Percentiles rank a stretch among this genome's conserved stretches.
Evolutionary conservation across 176 grass and related monocot genomes (phyloP).

Genomic region (Oryza australiensis): DNA sequence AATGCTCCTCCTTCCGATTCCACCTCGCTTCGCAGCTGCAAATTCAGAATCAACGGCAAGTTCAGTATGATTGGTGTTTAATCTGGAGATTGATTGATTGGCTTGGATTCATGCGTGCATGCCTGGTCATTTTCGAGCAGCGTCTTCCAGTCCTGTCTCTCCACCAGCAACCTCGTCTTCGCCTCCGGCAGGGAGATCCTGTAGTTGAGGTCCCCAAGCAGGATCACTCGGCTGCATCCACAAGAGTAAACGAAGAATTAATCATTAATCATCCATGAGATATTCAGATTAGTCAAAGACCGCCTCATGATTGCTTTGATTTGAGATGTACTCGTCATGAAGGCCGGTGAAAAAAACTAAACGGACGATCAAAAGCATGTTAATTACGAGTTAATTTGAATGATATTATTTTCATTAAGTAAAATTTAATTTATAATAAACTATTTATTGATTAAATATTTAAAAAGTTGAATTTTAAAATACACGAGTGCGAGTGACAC

Average conservation of each 20-base stretch:
- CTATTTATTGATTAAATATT: no score
- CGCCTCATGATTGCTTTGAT: slow-evolving; percentile 6
- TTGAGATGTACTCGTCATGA: slow-evolving; percentile 13
- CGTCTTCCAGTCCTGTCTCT: slow-evolving; percentile 63
- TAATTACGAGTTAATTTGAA: neutral
- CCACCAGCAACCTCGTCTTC: slow-evolving; percentile 58
- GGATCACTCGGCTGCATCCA: slow-evolving; percentile 60
- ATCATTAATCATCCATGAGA: neutral
- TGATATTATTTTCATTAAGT: no score
- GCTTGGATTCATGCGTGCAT: neutral
- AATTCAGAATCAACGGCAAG: neutral
- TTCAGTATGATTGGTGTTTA: neutral
- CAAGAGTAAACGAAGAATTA: neutral
- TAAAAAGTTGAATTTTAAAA: no score
- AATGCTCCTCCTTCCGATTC: slow-evolving; percentile 47
- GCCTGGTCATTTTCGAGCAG: slow-evolving; percentile 77
- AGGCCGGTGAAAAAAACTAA: neutral
- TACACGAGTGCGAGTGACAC: no score
- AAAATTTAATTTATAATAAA: no score
- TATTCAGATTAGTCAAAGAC: slow-evolving; percentile 2
- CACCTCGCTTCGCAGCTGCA: slow-evolving; percentile 47
- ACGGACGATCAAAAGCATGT: neutral
- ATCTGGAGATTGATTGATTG: neutral
- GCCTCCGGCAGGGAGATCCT: slow-evolving; percentile 76
- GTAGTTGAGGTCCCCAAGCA: slow-evolving; percentile 82